Evolutionary conservation across 2,329 filamentous ascomycete genomes (phyloP).

Genomic region (Clonostachys rhizophaga): DNA sequence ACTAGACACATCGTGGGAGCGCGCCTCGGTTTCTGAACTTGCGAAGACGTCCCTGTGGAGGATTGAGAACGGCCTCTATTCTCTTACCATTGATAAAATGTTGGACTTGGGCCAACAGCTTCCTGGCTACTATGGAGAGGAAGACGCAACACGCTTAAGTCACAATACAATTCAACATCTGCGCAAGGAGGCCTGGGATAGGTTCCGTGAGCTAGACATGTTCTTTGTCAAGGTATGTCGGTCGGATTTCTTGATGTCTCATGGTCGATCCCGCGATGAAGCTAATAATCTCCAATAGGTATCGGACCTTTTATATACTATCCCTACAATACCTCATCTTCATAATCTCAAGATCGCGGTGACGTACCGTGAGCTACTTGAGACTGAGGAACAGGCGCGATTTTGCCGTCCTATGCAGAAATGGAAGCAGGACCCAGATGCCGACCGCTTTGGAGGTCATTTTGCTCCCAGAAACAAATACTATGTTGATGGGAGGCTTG

Average conservation of each 20-base stretch:
- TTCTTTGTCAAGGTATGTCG: constrained; percentile 62
- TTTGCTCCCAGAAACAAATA: constrained; percentile 50
- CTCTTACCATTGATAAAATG: constrained; percentile 43
- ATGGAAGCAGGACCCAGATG: constrained; percentile 56
- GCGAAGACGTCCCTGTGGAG: constrained; percentile 58
- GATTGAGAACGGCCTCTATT: constrained; percentile 50
- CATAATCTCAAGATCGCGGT: constrained; percentile 49
- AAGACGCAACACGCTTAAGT: constrained; percentile 36
- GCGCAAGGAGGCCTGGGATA: constrained; percentile 42
- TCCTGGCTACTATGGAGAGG: constrained; percentile 41
- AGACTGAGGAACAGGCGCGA: constrained; percentile 38
- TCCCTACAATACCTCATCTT: constrained; percentile 55
- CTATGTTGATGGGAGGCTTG: constrained; percentile 50
- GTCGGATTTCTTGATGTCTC: background rate
- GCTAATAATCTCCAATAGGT: constrained; percentile 28
- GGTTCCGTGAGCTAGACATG: constrained; percentile 54
- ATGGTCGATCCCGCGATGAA: background rate
- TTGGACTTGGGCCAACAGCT: constrained; percentile 50
- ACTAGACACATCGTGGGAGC: constrained; percentile 55
- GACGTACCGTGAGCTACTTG: constrained; percentile 54
- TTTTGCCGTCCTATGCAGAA: constrained; percentile 39
- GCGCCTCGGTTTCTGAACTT: constrained; percentile 42
- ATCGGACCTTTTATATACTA: constrained; percentile 56
- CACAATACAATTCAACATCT: constrained; percentile 39
- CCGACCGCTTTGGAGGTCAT: constrained; percentile 43